Evolutionary conservation across 139 green algal species (phyloP).

Genomic region (Tetraselmis chui): DNA sequence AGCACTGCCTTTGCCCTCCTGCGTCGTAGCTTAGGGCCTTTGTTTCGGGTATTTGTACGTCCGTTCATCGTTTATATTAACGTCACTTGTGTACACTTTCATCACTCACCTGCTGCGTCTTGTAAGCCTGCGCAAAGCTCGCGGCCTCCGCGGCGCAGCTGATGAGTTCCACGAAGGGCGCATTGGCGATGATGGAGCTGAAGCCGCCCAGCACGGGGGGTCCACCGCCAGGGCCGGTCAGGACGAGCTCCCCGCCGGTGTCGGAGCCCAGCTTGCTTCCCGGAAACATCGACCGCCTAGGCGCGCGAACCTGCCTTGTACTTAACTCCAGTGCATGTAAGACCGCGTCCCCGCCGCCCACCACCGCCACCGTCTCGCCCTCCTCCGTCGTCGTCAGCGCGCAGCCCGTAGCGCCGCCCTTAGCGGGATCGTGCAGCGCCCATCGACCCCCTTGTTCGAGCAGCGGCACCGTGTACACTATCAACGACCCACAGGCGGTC

Average conservation of each 20-base stretch:
- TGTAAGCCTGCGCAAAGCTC: background rate
- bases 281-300: no score
- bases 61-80: no score
- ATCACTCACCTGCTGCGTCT: background rate
- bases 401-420: background rate
- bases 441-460: background rate
- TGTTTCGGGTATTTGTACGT: no score
- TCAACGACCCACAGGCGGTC: background rate
- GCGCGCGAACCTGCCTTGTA: no score
- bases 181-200: background rate
- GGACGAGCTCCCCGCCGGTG: no score
- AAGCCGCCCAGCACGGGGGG: background rate
- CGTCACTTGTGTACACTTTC: no score
- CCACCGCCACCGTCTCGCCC: background rate
- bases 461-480: background rate
- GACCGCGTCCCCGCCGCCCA: background rate
- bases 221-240: background rate
- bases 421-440: background rate
- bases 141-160: background rate
- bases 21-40: no score
- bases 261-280: no score
- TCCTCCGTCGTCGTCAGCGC: background rate
- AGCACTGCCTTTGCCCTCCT: no score
- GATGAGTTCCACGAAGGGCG: background rate
- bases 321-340: background rate